phyloP scores from a whole-genome alignment of 148 eudicot genomes.

The Diospyros kaki region DNA sequence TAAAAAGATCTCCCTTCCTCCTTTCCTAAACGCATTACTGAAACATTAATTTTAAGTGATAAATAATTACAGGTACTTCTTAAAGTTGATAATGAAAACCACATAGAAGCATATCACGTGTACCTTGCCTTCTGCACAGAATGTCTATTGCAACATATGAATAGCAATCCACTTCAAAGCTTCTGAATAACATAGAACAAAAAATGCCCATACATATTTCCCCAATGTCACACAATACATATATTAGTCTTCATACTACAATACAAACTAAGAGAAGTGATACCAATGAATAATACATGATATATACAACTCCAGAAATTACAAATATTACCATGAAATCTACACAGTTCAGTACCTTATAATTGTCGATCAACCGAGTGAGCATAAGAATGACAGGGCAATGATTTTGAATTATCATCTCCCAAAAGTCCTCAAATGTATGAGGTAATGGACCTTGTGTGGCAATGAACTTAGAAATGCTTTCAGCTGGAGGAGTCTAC shows the following conservation, averaged over 20 bases:
- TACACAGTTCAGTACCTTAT: constrained; percentile 50
- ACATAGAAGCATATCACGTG: too few species aligned
- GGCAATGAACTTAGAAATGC: constrained; percentile 76
- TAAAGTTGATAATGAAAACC: too few species aligned
- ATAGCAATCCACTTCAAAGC: too few species aligned
- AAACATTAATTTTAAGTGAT: too few species aligned
- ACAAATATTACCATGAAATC: background rate
- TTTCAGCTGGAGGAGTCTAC: constrained; percentile 58
- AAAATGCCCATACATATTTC: too few species aligned
- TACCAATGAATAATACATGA: background rate
- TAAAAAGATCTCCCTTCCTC: too few species aligned
- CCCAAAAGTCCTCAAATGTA: constrained; percentile 98
- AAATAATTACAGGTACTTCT: too few species aligned
- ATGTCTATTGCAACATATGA: too few species aligned
- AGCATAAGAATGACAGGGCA: constrained; percentile 92
- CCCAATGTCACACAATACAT: too few species aligned
- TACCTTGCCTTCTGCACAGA: too few species aligned
- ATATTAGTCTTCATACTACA: background rate
- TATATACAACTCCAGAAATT: background rate
- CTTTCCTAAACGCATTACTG: too few species aligned
- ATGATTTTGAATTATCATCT: constrained; percentile 82
- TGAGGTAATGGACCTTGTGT: constrained; percentile 92
- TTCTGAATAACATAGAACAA: too few species aligned
- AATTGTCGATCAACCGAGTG: constrained; percentile 75
- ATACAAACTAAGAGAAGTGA: background rate